Evolutionary conservation across 345 rosid species (phyloP), one percentile per base, ranked within the genome.

Genomic region (Populus ilicifolia): DNA sequence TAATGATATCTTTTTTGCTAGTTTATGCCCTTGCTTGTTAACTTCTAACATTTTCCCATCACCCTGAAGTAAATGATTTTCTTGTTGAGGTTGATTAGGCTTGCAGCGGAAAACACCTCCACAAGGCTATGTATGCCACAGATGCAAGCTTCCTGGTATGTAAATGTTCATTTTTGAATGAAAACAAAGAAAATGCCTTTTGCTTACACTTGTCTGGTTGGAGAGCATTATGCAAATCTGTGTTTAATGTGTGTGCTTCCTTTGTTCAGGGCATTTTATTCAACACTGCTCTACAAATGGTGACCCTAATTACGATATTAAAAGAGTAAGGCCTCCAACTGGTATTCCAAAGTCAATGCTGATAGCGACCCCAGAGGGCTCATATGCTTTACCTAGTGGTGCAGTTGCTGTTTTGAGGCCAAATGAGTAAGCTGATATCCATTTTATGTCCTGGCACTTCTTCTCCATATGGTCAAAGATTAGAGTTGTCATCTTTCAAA

Each of bases 211-310:
- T 59, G 64, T 59, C 5, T 23, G 27, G 29, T 12, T 9, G 29
- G 29, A 59, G 64, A 59, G 64, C 64, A 23, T 11, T 23, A 66
- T 71, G 17, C 33, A 12, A 6, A 77, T 20, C 11, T 71, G 43
- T 63, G 59, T 69, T 73, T 61, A 69, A 43, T 67, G 3, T 75
- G 14, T 70, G 59, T 35, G 13, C 13, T 33, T 76, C 74, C 54
- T 46, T 50, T 27, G 35, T 73, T 76, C 88, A 96, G 99, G 99
- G 29, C 99, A 96, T 87, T 94, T 91, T 83, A 96, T 96, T 78
- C 99, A 96, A 87, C 99, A 96, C 77, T 96, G 98, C 65, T 97
- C 99, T 66, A 96, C 99, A 66, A 96, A 96, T 80, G 98, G 99
- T 64, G 98, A 96, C 83, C 99, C 99, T 23, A 89, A 66, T 77